Evolutionary conservation across 2,329 filamentous ascomycete genomes (phyloP), one percentile per base, ranked within the genome.

Genomic region (Acephala macrosclerotiorum): DNA sequence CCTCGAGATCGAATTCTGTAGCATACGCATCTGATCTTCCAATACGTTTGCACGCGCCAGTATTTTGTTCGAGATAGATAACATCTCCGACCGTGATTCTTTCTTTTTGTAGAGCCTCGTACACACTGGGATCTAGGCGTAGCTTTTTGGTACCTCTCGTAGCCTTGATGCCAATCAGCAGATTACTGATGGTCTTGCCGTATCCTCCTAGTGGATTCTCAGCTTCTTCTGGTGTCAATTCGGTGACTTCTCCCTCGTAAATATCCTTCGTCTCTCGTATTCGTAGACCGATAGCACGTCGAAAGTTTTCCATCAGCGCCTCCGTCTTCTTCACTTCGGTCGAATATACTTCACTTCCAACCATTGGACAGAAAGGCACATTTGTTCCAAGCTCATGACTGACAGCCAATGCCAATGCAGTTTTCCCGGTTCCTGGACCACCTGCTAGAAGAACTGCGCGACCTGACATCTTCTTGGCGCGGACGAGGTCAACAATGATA

Each of bases 271-370:
- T 97, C 85, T 99, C 96, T 75, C 96, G 93, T 72, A 99, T 96
- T 77, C 96, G 94, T 72, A 99, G 86, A 38, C 95, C 96, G 79
- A 99, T 99, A 66, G 96, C 96, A 77, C 96, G 87, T 78, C 96
- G 88, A 80, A 99, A 99, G 83, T 98, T 98, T 85, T 99, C 96
- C 96, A 98, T 98, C 77, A 99, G 83, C 72, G 97, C 91, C 80
- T 99, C 96, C 58, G 96, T 99, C 88, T 99, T 99, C 88, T 99
- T 99, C 70, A 99, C 94, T 81, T 99, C 96, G 55, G 95, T 91
- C 73, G 93, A 97, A 83, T 97, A 99, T 75, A 99, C 91, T 81
- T 99, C 96, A 83, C 94, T 97, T 73, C 94, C 96, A 61, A 97
- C 96, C 77, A 99, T 98, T 45, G 95, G 94, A 80, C 96, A 97